Evolutionary conservation across 148 eudicot species (phyloP).

Genomic region (Pouteria glomerata): DNA sequence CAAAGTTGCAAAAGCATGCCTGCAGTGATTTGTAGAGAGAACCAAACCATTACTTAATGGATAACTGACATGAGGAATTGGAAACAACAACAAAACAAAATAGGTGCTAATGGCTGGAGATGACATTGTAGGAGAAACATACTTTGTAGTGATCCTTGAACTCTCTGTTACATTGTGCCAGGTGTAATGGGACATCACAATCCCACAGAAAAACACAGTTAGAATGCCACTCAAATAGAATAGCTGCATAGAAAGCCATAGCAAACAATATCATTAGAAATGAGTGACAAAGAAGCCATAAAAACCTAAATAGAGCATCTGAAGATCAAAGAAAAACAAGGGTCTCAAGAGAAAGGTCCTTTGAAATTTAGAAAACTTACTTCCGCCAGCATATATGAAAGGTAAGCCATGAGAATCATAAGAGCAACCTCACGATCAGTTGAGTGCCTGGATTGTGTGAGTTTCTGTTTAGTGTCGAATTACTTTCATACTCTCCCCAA

Average conservation of each 20-base stretch:
- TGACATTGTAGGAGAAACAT: conserved; percentile 16
- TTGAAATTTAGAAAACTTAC: conserved; percentile 23
- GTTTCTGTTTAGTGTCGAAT: background rate
- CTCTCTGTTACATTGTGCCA: conserved; percentile 87
- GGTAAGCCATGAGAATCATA: conserved; percentile 87
- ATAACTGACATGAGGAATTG: background rate
- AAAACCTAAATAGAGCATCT: background rate
- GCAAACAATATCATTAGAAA: conserved; percentile 2
- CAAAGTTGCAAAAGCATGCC: conserved; percentile 86
- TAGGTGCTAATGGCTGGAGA: background rate
- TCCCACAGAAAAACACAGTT: conserved; percentile 91
- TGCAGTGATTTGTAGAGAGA: conserved; percentile 23
- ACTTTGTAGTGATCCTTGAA: conserved; percentile 85
- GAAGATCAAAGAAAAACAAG: conserved; percentile 1
- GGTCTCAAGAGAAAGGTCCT: background rate
- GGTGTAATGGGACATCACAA: conserved; percentile 91
- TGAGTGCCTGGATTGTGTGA: conserved; percentile 60
- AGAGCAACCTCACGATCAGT: conserved; percentile 86
- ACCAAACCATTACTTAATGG: background rate
- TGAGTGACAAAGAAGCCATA: background rate
- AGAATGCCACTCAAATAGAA: conserved; percentile 77
- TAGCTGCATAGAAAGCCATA: conserved; percentile 40
- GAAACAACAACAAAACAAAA: background rate
- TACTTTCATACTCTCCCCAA: background rate
- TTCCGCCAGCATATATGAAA: conserved; percentile 82